A percentile compares a stretch with the other conserved stretches of the same genome.
These are phyloP conservation scores for Ormosia semicastrata DNA, from an alignment of 306 rosid genomes.

Conservation along the genomic window DNA sequence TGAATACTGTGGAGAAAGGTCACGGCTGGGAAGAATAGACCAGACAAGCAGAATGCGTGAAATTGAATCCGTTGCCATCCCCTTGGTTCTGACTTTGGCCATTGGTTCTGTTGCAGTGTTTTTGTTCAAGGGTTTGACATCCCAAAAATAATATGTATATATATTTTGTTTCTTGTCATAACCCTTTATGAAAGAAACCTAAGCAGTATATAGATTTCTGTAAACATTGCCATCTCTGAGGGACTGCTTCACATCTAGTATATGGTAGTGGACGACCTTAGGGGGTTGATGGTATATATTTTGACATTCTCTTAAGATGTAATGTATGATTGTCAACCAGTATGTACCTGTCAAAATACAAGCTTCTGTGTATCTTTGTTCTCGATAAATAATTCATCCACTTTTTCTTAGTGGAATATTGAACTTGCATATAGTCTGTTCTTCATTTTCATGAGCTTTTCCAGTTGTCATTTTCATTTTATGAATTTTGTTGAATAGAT, in stretches of 20 bases:
- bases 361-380: constrained; percentile 4
- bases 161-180: not conserved
- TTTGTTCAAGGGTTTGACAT: constrained; percentile 55
- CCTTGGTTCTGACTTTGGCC: constrained; percentile 65
- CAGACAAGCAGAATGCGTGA: constrained; percentile 43
- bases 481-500: not conserved
- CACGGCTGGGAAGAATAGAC: constrained; percentile 50
- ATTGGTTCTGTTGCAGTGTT: constrained; percentile 68
- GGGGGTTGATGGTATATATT: constrained; percentile 13
- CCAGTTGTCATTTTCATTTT: not conserved
- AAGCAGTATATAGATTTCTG: not conserved
- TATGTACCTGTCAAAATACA: not conserved
- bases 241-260: not conserved
- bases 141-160: constrained; percentile 43
- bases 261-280: not conserved
- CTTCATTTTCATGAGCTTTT: not conserved
- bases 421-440: not conserved
- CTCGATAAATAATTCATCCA: not conserved
- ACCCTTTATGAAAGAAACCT: constrained; percentile 1
- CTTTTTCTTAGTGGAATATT: not conserved
- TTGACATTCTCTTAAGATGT: not conserved
- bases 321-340: not conserved
- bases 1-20: constrained; percentile 61
- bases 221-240: not conserved
- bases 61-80: constrained; percentile 43